Percentiles rank a stretch among this genome's conserved stretches.
These are phyloP conservation scores for Penicillium decumbens DNA, from an alignment of 2,329 filamentous ascomycete genomes.

Conservation along the genomic window DNA sequence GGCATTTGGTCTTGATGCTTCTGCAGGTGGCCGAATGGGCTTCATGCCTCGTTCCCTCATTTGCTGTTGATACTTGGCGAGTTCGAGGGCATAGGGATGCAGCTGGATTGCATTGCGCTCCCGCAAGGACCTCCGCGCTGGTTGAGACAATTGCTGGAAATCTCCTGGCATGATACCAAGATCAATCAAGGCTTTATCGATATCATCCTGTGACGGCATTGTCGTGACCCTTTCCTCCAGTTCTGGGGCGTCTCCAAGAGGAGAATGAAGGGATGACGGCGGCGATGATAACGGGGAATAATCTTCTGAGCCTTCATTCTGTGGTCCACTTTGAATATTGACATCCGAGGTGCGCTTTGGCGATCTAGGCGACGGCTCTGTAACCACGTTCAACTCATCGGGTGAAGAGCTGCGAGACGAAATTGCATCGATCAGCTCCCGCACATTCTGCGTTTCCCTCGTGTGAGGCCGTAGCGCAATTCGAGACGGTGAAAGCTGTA, in stretches of 20 bases:
- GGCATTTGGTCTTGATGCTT: not conserved
- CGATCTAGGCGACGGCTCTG: constrained; percentile 17
- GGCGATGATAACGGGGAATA: constrained; percentile 38
- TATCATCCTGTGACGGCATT: not conserved
- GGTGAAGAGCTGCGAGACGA: constrained; percentile 30
- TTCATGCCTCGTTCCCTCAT: constrained; percentile 42
- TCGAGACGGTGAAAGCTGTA: not conserved
- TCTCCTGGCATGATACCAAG: constrained; percentile 29
- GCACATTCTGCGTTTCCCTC: not conserved
- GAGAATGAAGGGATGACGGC: constrained; percentile 28
- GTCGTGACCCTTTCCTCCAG: not conserved
- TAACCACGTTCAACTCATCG: constrained; percentile 35
- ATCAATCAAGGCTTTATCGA: constrained; percentile 18
- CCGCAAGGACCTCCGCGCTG: constrained; percentile 36
- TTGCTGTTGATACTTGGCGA: constrained; percentile 41
- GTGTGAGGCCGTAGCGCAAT: not conserved
- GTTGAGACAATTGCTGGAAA: constrained; percentile 24
- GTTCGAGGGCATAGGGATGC: constrained; percentile 47
- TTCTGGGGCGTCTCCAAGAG: not conserved
- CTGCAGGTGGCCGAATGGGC: constrained; percentile 32
- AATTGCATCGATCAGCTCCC: not conserved
- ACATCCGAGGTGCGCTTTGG: constrained; percentile 1
- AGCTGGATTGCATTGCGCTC: constrained; percentile 47
- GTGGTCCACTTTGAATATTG: constrained; percentile 3
- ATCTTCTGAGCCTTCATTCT: constrained; percentile 13